phyloP scores from a whole-genome alignment of 2,329 filamentous ascomycete species.

The Xylariaceae sp. region DNA sequence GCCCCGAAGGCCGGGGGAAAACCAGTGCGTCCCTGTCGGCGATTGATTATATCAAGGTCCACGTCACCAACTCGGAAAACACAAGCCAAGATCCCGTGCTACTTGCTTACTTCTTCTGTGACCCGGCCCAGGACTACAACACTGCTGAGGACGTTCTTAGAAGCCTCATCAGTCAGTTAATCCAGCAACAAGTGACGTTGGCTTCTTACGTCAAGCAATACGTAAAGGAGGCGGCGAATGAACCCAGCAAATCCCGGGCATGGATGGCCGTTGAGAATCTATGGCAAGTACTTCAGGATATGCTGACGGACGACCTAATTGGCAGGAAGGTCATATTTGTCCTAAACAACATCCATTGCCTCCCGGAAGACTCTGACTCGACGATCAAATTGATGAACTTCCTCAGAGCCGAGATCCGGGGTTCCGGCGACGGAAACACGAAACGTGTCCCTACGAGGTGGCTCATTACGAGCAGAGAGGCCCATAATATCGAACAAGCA shows the following conservation, averaged over 20 bases:
- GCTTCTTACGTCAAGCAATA: conserved; percentile 38
- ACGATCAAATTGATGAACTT: conserved; percentile 37
- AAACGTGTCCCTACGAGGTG: conserved; percentile 34
- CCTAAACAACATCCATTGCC: conserved; percentile 39
- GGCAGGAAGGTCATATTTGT: conserved; percentile 39
- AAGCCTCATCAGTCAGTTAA: conserved; percentile 38
- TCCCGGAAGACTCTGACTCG: conserved; percentile 36
- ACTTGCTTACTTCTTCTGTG: conserved; percentile 42
- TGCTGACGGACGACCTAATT: conserved; percentile 37
- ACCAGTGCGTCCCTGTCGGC: conserved; percentile 40
- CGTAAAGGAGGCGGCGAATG: conserved; percentile 30
- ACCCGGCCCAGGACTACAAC: conserved; percentile 35
- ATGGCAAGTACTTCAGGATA: conserved; percentile 42
- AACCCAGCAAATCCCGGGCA: conserved; percentile 30
- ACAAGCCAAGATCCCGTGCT: conserved; percentile 30
- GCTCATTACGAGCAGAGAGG: conserved; percentile 40
- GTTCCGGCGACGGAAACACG: conserved; percentile 21
- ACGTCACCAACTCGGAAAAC: conserved; percentile 24
- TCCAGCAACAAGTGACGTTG: conserved; percentile 33
- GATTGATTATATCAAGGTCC: conserved; percentile 35
- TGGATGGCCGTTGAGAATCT: conserved; percentile 37
- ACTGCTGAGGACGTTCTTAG: conserved; percentile 41
- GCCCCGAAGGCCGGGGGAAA: conserved; percentile 41
- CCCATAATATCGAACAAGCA: conserved; percentile 33
- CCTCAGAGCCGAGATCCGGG: conserved; percentile 31